These are phyloP conservation scores for Triticum timopheevii DNA, from an alignment of 176 grass and related monocot species.

Conservation along the genomic window DNA sequence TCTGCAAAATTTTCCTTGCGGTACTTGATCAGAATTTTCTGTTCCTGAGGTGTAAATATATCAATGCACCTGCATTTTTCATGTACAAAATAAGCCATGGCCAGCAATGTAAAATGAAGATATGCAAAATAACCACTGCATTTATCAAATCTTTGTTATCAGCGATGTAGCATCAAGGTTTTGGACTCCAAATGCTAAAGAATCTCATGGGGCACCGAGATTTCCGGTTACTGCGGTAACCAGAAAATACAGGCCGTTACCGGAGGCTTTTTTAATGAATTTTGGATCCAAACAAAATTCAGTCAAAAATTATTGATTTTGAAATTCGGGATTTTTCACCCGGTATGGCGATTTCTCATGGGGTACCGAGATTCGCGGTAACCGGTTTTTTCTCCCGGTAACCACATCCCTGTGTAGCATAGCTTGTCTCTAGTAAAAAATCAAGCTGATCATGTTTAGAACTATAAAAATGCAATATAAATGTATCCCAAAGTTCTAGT, in stretches of 20 bases:
- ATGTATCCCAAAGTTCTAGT: background rate
- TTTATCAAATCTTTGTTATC: background rate
- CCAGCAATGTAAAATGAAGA: slow-evolving; percentile 7
- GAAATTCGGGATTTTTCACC: no score
- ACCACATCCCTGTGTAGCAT: no score
- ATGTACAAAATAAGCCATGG: background rate
- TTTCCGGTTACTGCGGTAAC: no score
- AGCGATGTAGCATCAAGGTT: background rate
- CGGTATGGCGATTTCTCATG: no score
- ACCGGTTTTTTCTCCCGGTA: no score
- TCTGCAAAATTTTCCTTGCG: slow-evolving; percentile 73
- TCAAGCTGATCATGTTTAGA: background rate
- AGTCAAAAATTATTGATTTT: no score
- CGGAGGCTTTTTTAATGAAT: no score
- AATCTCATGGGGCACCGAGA: no score
- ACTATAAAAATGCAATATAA: background rate
- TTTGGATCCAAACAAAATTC: no score
- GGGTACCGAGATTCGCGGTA: no score
- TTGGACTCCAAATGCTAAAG: no score
- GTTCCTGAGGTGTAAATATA: slow-evolving; percentile 77
- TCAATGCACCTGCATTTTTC: slow-evolving; percentile 73
- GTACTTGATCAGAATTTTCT: slow-evolving; percentile 83
- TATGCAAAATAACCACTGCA: background rate
- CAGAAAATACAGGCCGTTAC: no score
- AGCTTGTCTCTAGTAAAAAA: slow-evolving; percentile 13